Evolutionary conservation across 345 rosid species (phyloP), one percentile per base, ranked within the genome.

Genomic region (Acer campestre): DNA sequence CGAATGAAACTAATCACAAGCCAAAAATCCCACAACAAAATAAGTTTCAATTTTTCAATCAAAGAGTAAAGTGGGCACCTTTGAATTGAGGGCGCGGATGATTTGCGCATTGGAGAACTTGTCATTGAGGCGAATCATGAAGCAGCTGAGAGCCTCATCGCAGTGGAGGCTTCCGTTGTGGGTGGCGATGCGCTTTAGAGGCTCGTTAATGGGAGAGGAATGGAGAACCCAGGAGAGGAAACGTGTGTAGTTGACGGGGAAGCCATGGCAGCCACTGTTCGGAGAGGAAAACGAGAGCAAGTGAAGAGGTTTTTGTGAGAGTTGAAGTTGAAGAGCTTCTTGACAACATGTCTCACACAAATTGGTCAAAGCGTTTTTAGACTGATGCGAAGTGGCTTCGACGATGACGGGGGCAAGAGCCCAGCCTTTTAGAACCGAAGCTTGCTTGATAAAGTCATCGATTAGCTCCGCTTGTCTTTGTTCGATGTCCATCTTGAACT

Each of bases 81-180:
- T 86, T 46, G 93, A 93, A 73, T 95, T 97, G 40, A 98, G 93
- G 79, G 89, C 71, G 63, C 98, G 97, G 76, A 94, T 81, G 78
- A 94, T 90, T 48, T 94, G 92, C 29, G 97, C 94, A 74, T 85
- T 80, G 81, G 83, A 86, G 91, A 87, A 96, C 80, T 88, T 91
- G 80, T 83, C 76, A 67, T 90, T 89, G 85, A 96, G 99, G 84
- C 93, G 95, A 79, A 94, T 90, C 97, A 94, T 94, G 92, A 96
- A 94, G 90, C 99, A 94, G 78, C 97, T 98, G 79, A 96, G 97
- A 67, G 98, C 97, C 78, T 94, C 98, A 74, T 94, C 98, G 81
- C 99, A 96, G 86, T 96, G 97, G 83, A 96, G 94, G 89, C 95
- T 90, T 38, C 99, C 99, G 61, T 90, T 91, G 83, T 92, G 98